These are phyloP conservation scores for Trichophyton mentagrophytes DNA, from an alignment of 2,329 filamentous ascomycete species.

Conservation along the genomic window DNA sequence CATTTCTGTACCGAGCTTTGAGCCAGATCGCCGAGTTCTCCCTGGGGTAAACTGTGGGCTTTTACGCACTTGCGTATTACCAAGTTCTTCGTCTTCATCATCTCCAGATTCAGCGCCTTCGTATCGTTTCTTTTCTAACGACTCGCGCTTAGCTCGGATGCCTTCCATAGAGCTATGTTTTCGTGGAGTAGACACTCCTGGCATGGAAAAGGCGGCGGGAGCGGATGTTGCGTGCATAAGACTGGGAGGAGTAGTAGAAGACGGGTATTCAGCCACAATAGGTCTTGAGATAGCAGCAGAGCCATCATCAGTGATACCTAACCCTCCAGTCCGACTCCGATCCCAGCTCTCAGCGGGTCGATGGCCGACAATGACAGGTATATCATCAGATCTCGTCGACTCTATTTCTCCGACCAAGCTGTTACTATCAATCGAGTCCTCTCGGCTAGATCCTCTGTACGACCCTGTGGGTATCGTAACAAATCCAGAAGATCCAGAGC, in stretches of 20 bases:
- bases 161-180: constrained; percentile 60
- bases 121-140: constrained; percentile 55
- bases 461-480: constrained; percentile 52
- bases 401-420: constrained; percentile 71
- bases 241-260: constrained; percentile 37
- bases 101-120: constrained; percentile 81
- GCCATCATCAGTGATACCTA: constrained; percentile 60
- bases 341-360: constrained; percentile 63
- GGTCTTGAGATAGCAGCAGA: constrained; percentile 8
- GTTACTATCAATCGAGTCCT: constrained; percentile 72
- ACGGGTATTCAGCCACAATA: constrained; percentile 9
- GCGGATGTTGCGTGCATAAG: constrained; percentile 52
- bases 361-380: constrained; percentile 61
- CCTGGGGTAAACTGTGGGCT: constrained; percentile 39
- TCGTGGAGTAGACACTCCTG: constrained; percentile 38
- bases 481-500: constrained; percentile 60
- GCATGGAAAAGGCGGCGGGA: constrained; percentile 47
- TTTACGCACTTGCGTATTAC: constrained; percentile 39
- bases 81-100: constrained; percentile 87
- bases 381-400: constrained; percentile 62
- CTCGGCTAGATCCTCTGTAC: constrained; percentile 65
- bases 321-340: constrained; percentile 37
- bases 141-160: constrained; percentile 60
- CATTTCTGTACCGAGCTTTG: constrained; percentile 92
- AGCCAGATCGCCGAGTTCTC: constrained; percentile 49